Evolutionary conservation across 2,329 filamentous ascomycete genomes (phyloP), one percentile per base, ranked within the genome.

Genomic region (Sporothrix mexicana): DNA sequence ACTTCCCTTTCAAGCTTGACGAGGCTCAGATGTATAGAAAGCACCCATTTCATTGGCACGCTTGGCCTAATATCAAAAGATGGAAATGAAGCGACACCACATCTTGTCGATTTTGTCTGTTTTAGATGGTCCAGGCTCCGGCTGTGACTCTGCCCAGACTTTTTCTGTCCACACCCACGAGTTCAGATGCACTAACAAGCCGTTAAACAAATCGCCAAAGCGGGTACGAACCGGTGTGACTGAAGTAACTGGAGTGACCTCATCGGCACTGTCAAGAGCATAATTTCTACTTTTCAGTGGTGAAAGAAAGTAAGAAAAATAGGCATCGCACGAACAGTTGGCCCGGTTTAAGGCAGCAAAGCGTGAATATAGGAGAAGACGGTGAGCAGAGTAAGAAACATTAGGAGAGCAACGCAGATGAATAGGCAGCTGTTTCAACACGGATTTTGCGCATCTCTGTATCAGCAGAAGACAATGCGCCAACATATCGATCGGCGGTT

Each of bases 221-320:
- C 57, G 30, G 30, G 13, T 41, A 41, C 57, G 57, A 41, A 36
- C 30, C 30, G 30, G 30, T 36, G 30, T 36, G 30, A 5, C 30
- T 36, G 57, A 61, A 61, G 5, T n/a, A 8, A 53, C 17, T n/a
- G n/a, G 23, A 41, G 17, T 20, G 30, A 62, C 20, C 10, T 30
- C 55, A 53, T 9, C 51, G 49, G 49, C n/a, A 20, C 4, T 17
- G 7, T 36, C 30, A 36, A 36, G 30, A 36, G 30, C 30, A 36
- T 4, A 36, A 36, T 6, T 36, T 5, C 30, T 36, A 36, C 30
- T 36, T 17, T 5, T 51, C 15, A 15, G 47, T 23, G 51, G 51
- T 53, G 51, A 53, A 20, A 53, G 47, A n/a, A 62, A 62, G 59
- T 62, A 62, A 62, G 59, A 62, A 62, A 62, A 62, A 17, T 62